Evolutionary conservation across 1,284 basidiomycete genomes (phyloP).

Genomic region (Bondarzewia mesenterica): DNA sequence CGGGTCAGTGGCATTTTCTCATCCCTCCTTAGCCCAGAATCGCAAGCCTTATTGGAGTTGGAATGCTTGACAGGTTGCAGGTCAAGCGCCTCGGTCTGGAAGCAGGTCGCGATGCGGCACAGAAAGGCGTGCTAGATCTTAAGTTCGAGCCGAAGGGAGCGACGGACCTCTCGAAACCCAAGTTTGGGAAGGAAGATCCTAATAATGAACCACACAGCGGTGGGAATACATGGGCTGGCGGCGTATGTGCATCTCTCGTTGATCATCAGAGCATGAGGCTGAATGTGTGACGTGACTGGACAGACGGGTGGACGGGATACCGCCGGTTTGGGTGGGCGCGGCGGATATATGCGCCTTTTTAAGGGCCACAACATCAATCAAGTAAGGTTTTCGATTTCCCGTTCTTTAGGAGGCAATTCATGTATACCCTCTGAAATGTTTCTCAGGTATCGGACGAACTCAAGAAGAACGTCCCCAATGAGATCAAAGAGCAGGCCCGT

Average conservation of each 20-base stretch:
- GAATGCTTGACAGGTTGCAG: slow-evolving; percentile 30
- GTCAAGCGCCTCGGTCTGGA: slow-evolving; percentile 46
- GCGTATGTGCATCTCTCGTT: slow-evolving; percentile 31
- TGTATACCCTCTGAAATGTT: background rate
- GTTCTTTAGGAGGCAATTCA: background rate
- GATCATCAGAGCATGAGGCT: background rate
- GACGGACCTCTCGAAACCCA: slow-evolving; percentile 40
- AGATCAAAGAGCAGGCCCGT: slow-evolving; percentile 51
- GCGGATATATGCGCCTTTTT: slow-evolving; percentile 59
- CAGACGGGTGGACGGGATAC: slow-evolving; percentile 63
- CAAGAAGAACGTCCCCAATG: slow-evolving; percentile 51
- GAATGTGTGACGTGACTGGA: background rate
- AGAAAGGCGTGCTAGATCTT: slow-evolving; percentile 43
- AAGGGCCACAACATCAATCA: slow-evolving; percentile 59
- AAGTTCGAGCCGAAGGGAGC: slow-evolving; percentile 44
- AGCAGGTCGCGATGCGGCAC: slow-evolving; percentile 41
- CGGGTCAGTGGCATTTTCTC: slow-evolving; percentile 34
- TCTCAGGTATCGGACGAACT: slow-evolving; percentile 40
- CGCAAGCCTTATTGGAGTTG: background rate
- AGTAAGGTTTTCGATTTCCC: slow-evolving; percentile 19
- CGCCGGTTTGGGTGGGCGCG: slow-evolving; percentile 54
- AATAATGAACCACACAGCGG: slow-evolving; percentile 46
- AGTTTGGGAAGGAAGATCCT: slow-evolving; percentile 51
- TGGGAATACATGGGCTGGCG: slow-evolving; percentile 56
- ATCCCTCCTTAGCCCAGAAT: background rate